Conservation (phyloP, 257 asterid species). For the Nicotiana sylvestris region DNA sequence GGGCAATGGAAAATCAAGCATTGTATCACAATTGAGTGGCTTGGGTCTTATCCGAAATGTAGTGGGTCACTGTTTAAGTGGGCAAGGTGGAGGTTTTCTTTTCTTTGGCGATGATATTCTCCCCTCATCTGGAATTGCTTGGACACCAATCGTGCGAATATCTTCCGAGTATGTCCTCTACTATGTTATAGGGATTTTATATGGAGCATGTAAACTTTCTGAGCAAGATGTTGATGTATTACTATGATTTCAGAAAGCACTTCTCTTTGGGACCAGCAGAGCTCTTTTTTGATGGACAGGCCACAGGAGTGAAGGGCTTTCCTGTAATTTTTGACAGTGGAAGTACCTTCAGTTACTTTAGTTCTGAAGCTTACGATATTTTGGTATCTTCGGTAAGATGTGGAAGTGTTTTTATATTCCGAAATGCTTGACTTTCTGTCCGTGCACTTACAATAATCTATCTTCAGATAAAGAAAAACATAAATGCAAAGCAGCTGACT, state of each 20-base stretch:
- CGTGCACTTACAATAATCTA: not conserved
- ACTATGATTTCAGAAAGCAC: constrained; percentile 27
- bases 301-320: constrained; percentile 23
- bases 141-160: constrained; percentile 33
- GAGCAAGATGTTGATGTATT: not conserved
- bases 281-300: constrained; percentile 24
- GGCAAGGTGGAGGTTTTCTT: constrained; percentile 78
- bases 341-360: constrained; percentile 43
- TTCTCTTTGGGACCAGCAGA: constrained; percentile 35
- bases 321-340: constrained; percentile 43
- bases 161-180: constrained; percentile 24
- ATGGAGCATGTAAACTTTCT: not conserved
- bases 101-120: constrained; percentile 79
- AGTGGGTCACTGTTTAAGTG: constrained; percentile 80
- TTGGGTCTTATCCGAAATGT: constrained; percentile 58
- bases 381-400: constrained; percentile 34
- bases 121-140: constrained; percentile 35
- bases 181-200: not conserved
- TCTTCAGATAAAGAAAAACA: constrained; percentile 48
- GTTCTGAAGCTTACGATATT: constrained; percentile 21
- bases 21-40: constrained; percentile 52
- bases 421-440: not conserved
- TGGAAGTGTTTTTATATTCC: not conserved
- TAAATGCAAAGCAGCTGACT: constrained; percentile 32
- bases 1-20: constrained; percentile 75